Evolutionary conservation across 2,329 filamentous ascomycete species (phyloP).

Genomic region (Colletotrichum lentis): DNA sequence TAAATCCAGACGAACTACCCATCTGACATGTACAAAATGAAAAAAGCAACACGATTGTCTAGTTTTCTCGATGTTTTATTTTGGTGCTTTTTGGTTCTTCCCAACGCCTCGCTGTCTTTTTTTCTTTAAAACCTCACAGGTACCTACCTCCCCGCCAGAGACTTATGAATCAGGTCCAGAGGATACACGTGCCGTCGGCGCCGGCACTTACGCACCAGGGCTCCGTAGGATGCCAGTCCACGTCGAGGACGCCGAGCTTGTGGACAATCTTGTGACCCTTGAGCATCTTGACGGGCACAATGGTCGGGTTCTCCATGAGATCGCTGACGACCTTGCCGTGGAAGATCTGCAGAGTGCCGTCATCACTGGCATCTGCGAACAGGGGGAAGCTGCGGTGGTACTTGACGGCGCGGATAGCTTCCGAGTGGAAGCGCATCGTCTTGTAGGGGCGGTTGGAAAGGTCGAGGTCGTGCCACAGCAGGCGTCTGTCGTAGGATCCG

Average conservation of each 20-base stretch:
- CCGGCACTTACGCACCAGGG: conserved; percentile 95
- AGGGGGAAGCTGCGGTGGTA: conserved; percentile 86
- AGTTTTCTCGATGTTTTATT: conserved; percentile 16
- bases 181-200: conserved; percentile 87
- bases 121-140: conserved; percentile 29
- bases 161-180: conserved; percentile 73
- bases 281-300: conserved; percentile 94
- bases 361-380: conserved; percentile 94
- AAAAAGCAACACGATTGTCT: neutral
- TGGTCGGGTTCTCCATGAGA: conserved; percentile 93
- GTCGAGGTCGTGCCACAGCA: conserved; percentile 97
- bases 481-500: conserved; percentile 89
- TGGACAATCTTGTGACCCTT: conserved; percentile 87
- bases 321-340: conserved; percentile 95
- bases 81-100: conserved; percentile 33
- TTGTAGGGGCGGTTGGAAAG: conserved; percentile 91
- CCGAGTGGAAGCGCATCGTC: conserved; percentile 91
- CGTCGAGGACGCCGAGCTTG: conserved; percentile 87
- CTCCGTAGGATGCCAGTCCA: conserved; percentile 95
- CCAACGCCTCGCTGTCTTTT: conserved; percentile 38
- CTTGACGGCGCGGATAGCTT: conserved; percentile 88
- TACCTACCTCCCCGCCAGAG: conserved; percentile 8
- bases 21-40: conserved; percentile 16
- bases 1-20: conserved; percentile 17
- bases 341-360: conserved; percentile 94